phyloP scores from a whole-genome alignment of 208 protist species.

The Porcisia deanei region DNA sequence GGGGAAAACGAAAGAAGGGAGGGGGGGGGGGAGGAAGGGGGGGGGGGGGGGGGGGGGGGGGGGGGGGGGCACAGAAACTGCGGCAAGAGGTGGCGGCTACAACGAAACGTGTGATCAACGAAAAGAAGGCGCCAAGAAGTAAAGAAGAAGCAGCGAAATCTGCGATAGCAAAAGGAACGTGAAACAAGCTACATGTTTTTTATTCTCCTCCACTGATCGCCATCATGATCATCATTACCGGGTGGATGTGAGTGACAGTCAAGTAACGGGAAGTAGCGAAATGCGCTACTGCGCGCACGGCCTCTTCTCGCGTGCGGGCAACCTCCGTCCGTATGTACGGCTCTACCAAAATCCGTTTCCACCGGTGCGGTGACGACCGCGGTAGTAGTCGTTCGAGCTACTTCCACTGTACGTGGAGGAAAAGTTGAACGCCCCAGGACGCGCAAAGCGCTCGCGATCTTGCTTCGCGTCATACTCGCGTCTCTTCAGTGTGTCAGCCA shows the following conservation, averaged over 20 bases:
- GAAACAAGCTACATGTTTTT: not conserved
- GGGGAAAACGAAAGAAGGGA: not conserved
- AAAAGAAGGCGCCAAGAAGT: slow-evolving; percentile 4
- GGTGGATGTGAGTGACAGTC: not conserved
- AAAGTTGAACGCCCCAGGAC: slow-evolving; percentile 45
- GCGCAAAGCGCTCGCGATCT: slow-evolving; percentile 49
- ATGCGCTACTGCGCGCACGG: not conserved
- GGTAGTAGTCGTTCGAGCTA: slow-evolving; percentile 44
- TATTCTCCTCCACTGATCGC: not conserved
- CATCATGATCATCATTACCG: not conserved
- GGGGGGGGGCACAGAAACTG: not conserved
- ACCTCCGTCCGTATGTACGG: not conserved
- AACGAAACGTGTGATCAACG: not conserved
- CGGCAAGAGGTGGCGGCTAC: not conserved
- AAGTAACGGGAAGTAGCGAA: not conserved
- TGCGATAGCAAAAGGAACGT: not conserved
- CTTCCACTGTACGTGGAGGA: slow-evolving; percentile 47
- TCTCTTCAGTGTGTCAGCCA: slow-evolving; percentile 73
- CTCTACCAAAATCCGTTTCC: slow-evolving; percentile 61
- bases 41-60: not conserved
- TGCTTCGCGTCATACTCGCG: slow-evolving; percentile 86
- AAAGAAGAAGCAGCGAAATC: not conserved
- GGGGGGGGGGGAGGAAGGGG: not conserved
- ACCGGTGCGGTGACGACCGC: slow-evolving; percentile 54
- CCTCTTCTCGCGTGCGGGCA: not conserved